Evolutionary conservation across 331 rosid genomes (phyloP).

Genomic region (Rosa hybrid): DNA sequence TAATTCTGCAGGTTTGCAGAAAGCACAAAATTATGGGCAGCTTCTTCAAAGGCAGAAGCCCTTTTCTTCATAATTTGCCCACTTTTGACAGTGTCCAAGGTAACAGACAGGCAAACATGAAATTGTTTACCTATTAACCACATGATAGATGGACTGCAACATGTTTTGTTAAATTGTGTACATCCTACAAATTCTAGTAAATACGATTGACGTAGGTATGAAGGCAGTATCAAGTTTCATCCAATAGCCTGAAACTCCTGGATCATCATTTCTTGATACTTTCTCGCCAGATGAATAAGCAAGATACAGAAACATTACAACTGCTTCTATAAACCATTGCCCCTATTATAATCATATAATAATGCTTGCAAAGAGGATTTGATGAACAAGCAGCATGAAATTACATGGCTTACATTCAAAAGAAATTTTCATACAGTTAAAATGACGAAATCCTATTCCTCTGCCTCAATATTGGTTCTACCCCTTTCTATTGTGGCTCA

Average conservation of each 20-base stretch:
- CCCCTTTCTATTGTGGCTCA: constrained; percentile 35
- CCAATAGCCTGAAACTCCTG: neutral
- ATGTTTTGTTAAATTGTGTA: neutral
- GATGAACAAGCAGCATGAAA: neutral
- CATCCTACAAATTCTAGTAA: neutral
- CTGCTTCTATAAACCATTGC: neutral
- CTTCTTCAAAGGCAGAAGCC: neutral
- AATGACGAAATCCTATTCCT: constrained; percentile 22
- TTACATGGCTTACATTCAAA: neutral
- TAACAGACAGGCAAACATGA: neutral
- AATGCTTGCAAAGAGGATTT: neutral
- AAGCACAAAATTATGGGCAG: neutral
- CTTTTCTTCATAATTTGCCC: neutral
- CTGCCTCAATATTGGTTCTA: constrained; percentile 25
- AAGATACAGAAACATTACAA: neutral
- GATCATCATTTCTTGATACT: neutral
- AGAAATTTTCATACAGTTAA: constrained; percentile 14
- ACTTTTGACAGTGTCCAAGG: neutral
- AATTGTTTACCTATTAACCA: neutral
- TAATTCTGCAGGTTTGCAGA: neutral
- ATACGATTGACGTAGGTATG: neutral
- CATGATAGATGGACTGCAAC: neutral
- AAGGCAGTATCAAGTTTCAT: neutral
- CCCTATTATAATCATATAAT: constrained; percentile 11
- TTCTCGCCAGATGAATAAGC: neutral